A percentile compares a stretch with the other conserved stretches of the same genome.
Conservation (phyloP, 2,329 filamentous ascomycete genomes). For the Fragosphaeria purpurea region DNA sequence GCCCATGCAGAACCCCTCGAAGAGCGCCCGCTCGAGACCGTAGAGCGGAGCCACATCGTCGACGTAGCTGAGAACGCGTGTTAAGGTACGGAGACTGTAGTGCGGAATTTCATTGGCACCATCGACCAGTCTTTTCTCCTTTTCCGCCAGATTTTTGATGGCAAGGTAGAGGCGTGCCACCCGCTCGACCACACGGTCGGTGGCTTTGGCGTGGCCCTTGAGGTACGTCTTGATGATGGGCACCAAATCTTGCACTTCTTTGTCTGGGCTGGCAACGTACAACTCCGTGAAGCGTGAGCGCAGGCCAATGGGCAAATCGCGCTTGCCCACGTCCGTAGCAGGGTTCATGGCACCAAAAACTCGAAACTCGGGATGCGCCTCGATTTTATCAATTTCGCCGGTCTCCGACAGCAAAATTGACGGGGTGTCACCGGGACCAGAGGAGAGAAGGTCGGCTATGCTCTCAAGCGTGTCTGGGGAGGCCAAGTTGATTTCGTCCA, state of each 20-base stretch:
- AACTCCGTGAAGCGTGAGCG: constrained; percentile 91
- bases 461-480: constrained; percentile 91
- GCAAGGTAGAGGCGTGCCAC: constrained; percentile 81
- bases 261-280: constrained; percentile 86
- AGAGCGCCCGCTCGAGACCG: constrained; percentile 74
- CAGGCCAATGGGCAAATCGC: constrained; percentile 80
- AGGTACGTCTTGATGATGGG: constrained; percentile 85
- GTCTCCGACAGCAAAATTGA: constrained; percentile 88
- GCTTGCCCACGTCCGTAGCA: constrained; percentile 92
- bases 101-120: constrained; percentile 93
- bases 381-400: constrained; percentile 81
- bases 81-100: constrained; percentile 91
- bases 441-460: constrained; percentile 75
- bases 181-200: constrained; percentile 65
- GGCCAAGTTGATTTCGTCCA: constrained; percentile 95
- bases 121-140: constrained; percentile 75
- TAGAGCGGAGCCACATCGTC: constrained; percentile 76
- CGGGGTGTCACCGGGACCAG: constrained; percentile 59
- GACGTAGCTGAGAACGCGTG: constrained; percentile 80
- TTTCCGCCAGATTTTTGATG: constrained; percentile 67
- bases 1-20: constrained; percentile 96
- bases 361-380: constrained; percentile 84
- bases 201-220: constrained; percentile 57
- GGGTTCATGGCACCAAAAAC: constrained; percentile 99
- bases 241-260: constrained; percentile 73